A percentile compares a stretch with the other conserved stretches of the same genome.
These are phyloP conservation scores for Rhynchosporium graminicola DNA, from an alignment of 2,329 filamentous ascomycete species.

Conservation along the genomic window DNA sequence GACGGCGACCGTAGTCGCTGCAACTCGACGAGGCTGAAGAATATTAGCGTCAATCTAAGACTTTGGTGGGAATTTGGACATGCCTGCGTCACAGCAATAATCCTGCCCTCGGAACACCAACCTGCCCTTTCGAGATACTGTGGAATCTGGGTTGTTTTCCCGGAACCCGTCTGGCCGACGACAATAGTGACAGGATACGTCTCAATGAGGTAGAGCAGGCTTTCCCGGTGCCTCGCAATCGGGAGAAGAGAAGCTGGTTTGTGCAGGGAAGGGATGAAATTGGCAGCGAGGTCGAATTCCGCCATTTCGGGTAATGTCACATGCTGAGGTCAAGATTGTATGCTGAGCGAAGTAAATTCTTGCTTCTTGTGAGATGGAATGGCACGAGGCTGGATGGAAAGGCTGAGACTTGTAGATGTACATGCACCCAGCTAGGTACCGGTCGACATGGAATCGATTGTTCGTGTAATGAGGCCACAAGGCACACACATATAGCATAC, in stretches of 20 bases:
- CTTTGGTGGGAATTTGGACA: conserved; percentile 33
- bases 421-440: too few relatives aligned
- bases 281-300: conserved; percentile 57
- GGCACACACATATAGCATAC: too few relatives aligned
- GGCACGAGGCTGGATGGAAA: conserved; percentile 9
- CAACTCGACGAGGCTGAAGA: conserved; percentile 77
- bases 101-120: conserved; percentile 82
- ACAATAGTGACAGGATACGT: conserved; percentile 83
- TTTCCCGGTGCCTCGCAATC: conserved; percentile 79
- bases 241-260: conserved; percentile 83
- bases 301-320: conserved; percentile 36
- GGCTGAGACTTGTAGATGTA: background rate
- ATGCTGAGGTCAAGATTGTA: conserved; percentile 16
- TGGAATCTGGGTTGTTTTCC: conserved; percentile 94
- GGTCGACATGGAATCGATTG: too few relatives aligned
- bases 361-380: background rate
- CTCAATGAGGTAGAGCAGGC: conserved; percentile 83
- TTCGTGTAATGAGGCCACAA: too few relatives aligned
- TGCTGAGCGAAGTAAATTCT: background rate
- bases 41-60: conserved; percentile 19
- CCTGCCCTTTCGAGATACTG: conserved; percentile 87
- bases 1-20: conserved; percentile 84
- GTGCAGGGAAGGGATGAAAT: conserved; percentile 78
- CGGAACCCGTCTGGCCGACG: conserved; percentile 90
- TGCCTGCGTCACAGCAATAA: conserved; percentile 89